Percentiles rank a stretch among this genome's conserved stretches.
phyloP scores from a whole-genome alignment of 2,329 filamentous ascomycete species.

The Xylariaceae sp. region DNA sequence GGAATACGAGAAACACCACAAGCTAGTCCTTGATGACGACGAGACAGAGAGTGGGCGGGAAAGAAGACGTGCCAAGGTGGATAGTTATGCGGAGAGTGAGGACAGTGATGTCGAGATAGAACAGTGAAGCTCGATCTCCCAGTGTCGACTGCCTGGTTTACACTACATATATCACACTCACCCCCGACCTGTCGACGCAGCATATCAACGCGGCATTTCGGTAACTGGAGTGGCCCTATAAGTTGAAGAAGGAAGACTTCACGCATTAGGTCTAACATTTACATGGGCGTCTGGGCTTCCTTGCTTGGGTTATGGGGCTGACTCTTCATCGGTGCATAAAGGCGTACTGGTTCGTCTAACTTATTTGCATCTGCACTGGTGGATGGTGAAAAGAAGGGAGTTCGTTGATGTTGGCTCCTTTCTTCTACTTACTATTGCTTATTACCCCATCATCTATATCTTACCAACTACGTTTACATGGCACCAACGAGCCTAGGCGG shows the following conservation, averaged over 20 bases:
- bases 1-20: conserved; percentile 61
- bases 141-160: too few relatives aligned
- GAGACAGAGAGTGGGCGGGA: conserved; percentile 38
- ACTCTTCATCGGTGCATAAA: background rate
- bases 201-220: background rate
- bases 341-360: conserved; percentile 10
- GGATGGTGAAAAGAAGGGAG: conserved; percentile 1
- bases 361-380: conserved; percentile 13
- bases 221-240: background rate
- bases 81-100: conserved; percentile 49
- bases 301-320: background rate
- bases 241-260: background rate
- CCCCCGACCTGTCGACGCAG: background rate
- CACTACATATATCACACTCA: too few relatives aligned
- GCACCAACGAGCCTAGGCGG: too few relatives aligned
- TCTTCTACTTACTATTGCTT: conserved; percentile 1
- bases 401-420: background rate
- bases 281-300: conserved; percentile 13
- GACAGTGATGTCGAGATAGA: conserved; percentile 44
- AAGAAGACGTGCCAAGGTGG: conserved; percentile 43
- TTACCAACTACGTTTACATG: background rate
- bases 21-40: conserved; percentile 45
- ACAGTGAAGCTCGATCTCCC: conserved; percentile 9
- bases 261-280: conserved; percentile 3
- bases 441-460: background rate